Evolutionary conservation across 306 rosid genomes (phyloP), one percentile per base, ranked within the genome.

Genomic region (Neltuma alba): DNA sequence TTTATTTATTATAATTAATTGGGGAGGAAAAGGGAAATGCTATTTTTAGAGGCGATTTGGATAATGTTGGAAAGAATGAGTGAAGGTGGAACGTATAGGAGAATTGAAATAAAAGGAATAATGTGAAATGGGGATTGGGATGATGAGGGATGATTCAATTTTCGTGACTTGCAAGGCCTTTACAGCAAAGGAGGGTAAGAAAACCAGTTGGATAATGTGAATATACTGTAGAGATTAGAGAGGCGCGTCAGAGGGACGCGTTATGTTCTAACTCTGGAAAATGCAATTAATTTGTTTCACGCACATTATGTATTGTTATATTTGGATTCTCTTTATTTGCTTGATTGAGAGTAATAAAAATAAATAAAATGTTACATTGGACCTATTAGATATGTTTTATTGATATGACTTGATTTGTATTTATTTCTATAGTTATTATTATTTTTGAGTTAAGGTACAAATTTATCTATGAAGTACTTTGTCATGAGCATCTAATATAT

Each of bases 121-220:
- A 7, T 58, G 33, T 58, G 63, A 25, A 33, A 27, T 21, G 21
- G 23, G 37, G 76, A 67, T 77, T 42, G 57, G 52, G 18, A 12
- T 44, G 50, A 37, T 37, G 7, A 48, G 5, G 41, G 58, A 20
- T 20, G 27, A 50, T 50, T 6, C 3, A 18, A 68, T 85, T 85
- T 85, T 30, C 89, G 87, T 85, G 90, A 87, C 92, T 75, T 54
- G 2, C 0, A 81, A 68, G 21, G 11, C 72, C 82, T 80, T 82
- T 75, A 82, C 86, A 72, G 72, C 76, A 52, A 70, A 70, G 15
- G 1, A 20, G 6, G 28, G 13, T 0, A 33, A 73, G 28, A 28
- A 47, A 7, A n/a, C 18, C 44, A 55, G 10, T 20, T 34, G 45
- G 45, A 63, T 63, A 13, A 0, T 64, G 70, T 64, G 70, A 20